Evolutionary conservation across 106 monocot genomes (phyloP).

Genomic region (Agapanthus africanus): DNA sequence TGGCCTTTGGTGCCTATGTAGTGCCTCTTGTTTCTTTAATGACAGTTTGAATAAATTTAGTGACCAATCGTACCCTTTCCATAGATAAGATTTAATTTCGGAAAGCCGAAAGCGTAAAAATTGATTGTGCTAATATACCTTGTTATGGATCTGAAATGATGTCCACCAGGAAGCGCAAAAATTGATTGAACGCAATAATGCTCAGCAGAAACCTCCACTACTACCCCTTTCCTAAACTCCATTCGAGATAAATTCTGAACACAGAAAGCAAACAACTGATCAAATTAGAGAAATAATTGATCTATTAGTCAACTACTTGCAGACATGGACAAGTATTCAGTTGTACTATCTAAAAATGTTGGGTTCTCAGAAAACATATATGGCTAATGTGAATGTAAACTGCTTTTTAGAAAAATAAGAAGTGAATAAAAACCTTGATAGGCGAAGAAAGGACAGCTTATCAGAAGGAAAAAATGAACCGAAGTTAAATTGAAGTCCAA

Average conservation of each 20-base stretch:
- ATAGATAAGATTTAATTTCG: too few relatives aligned
- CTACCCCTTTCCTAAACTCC: neutral
- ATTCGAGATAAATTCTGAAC: neutral
- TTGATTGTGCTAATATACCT: too few relatives aligned
- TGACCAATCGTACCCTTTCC: too few relatives aligned
- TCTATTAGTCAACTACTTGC: neutral
- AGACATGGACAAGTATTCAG: neutral
- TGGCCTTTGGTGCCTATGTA: too few relatives aligned
- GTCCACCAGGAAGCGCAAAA: neutral
- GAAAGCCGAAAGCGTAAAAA: too few relatives aligned
- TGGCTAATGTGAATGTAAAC: neutral
- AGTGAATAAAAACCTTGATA: neutral
- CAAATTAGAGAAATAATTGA: neutral
- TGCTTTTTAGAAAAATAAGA: neutral
- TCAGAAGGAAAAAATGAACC: too few relatives aligned
- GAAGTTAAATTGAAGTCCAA: neutral
- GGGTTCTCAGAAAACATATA: neutral
- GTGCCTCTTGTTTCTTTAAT: too few relatives aligned
- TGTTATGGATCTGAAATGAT: too few relatives aligned
- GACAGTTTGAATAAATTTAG: too few relatives aligned
- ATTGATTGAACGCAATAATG: neutral
- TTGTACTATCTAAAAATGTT: neutral
- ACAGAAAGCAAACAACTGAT: neutral
- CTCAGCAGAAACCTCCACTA: conserved; percentile 1
- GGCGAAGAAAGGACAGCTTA: too few relatives aligned